Conservation (phyloP, 345 rosid species). For the Zanthoxylum bungeanum region DNA sequence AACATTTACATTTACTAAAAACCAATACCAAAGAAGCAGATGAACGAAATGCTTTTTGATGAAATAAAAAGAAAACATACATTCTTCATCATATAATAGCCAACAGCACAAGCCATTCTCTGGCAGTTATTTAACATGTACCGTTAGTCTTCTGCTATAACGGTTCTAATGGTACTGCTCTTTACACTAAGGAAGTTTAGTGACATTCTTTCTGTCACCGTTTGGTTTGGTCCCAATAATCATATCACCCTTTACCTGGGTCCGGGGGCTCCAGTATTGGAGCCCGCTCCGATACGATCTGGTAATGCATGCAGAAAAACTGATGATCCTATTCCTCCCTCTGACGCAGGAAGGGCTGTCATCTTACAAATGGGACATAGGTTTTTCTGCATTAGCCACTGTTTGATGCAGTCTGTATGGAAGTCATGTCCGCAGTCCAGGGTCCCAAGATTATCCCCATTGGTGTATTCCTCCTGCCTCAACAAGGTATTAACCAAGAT, state of each 20-base stretch:
- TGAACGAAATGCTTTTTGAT: background rate
- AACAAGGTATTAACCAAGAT: background rate
- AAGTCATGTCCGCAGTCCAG: conserved; percentile 82
- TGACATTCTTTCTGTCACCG: too few relatives aligned
- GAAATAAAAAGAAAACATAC: conserved; percentile 7
- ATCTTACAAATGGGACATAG: conserved; percentile 89
- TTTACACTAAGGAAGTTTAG: too few relatives aligned
- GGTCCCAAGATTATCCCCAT: conserved; percentile 69
- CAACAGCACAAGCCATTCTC: background rate
- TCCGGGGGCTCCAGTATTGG: too few relatives aligned
- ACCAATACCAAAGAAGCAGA: too few relatives aligned
- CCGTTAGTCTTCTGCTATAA: too few relatives aligned
- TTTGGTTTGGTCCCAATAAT: too few relatives aligned
- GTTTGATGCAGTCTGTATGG: conserved; percentile 71
- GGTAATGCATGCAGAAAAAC: too few relatives aligned
- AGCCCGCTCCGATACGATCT: too few relatives aligned
- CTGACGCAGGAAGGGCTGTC: conserved; percentile 46
- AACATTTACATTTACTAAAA: too few relatives aligned
- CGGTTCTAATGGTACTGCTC: too few relatives aligned
- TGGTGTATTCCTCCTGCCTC: conserved; percentile 70
- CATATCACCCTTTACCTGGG: too few relatives aligned
- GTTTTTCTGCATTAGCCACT: conserved; percentile 82
- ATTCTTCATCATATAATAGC: conserved; percentile 7
- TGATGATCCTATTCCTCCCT: background rate
- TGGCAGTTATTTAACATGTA: background rate